Percentiles rank a stretch among this genome's conserved stretches.
Evolutionary conservation across 225 moss, liverwort and hornwort genomes (phyloP).

Genomic region (Bryoerythrophyllum caledonicum): DNA sequence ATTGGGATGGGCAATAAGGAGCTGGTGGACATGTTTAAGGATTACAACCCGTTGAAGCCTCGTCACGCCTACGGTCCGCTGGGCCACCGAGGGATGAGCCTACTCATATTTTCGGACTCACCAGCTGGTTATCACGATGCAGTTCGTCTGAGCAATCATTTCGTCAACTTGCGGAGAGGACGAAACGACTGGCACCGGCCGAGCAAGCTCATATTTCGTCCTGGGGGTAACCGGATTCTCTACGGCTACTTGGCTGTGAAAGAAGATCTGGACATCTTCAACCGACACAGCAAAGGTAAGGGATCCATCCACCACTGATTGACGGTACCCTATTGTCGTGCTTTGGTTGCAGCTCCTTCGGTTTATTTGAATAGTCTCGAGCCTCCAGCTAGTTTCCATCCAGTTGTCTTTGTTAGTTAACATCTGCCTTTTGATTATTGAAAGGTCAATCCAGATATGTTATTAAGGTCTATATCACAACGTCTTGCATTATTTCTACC

Average conservation of each 20-base stretch:
- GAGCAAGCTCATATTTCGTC: conserved; percentile 63
- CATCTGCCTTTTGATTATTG: no score
- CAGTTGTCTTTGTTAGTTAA: no score
- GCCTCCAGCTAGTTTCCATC: no score
- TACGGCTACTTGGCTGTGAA: conserved; percentile 88
- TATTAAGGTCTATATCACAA: no score
- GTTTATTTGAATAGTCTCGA: no score
- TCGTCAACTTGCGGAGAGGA: conserved; percentile 59
- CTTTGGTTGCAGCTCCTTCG: no score
- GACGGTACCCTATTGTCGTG: no score
- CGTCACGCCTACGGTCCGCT: conserved; percentile 96
- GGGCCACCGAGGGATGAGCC: conserved; percentile 95
- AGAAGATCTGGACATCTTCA: conserved; percentile 84
- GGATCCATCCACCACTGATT: not conserved
- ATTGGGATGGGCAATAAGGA: conserved; percentile 99
- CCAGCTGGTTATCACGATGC: conserved; percentile 92
- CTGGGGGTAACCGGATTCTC: conserved; percentile 83
- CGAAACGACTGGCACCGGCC: conserved; percentile 71
- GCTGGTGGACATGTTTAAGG: conserved; percentile 84
- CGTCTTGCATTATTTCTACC: no score
- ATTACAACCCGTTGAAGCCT: conserved; percentile 89
- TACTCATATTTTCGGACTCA: conserved; percentile 80
- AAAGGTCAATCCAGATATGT: no score
- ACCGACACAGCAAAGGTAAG: conserved; percentile 75
- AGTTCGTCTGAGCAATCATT: conserved; percentile 71